Base-by-base conservation (phyloP, 1,284 basidiomycete species). In the Austroboletus niveus region DNA sequence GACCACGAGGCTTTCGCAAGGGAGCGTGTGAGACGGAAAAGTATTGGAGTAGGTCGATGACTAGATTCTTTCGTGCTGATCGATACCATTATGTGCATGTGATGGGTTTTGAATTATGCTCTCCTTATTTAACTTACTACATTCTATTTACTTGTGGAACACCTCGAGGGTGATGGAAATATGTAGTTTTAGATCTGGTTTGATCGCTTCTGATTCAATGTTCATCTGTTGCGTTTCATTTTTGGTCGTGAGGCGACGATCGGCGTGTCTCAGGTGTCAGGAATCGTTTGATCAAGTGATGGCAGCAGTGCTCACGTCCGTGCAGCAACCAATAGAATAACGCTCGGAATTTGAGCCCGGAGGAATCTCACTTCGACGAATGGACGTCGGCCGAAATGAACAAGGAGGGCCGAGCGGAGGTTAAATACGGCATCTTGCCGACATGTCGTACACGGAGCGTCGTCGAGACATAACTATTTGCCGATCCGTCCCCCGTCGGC, bases 11-110 rank as follows among this genome's bases (percentile, higher is more conserved):
- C 31, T 9, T 12, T 24, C 20, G 12, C 35, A 17, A n/a, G 8
- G 15, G 39, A 29, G 17, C 15, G 22, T 47, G 46, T 53, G 59
- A 36, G 41, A 44, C 52, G 29, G 27, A 10, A 15, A 36, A 4
- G 31, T 27, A 29, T 29, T 29, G 8, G 8, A 8, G 17, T 17
- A 17, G 17, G 17, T 17, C 17, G 17, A 17, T 17, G 17, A 17
- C 17, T 17, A 17, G 17, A 24, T 24, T 24, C 29, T 29, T 6
- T 6, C 14, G 11, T 34, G 10, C 32, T 34, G 32, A 34, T 15
- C 12, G 30, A 48, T 41, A 27, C 14, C 6, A 36, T 14, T 1
- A 15, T 35, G 15, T 35, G 11, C 32, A 15, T 35, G 15, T 35
- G 11, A 3, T 11, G 34, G 2, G 5, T 36, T 39, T 29, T 41